Evolutionary conservation across 768 basidiomycete genomes (phyloP).

Genomic region (Steccherinum ochraceum): DNA sequence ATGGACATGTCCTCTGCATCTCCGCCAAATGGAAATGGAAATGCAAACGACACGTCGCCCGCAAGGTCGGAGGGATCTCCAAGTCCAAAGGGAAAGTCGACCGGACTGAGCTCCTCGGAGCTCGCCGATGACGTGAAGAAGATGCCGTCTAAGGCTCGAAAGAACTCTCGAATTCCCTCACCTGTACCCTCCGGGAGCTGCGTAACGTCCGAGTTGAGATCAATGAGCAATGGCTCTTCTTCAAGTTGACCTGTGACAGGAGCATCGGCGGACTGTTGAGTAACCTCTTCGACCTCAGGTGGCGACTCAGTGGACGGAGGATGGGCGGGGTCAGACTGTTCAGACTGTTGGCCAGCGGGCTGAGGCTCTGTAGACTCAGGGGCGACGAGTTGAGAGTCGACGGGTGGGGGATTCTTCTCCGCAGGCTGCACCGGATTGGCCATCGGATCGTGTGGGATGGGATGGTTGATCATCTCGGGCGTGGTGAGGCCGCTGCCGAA

Average conservation of each 20-base stretch:
- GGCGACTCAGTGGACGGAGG: not conserved
- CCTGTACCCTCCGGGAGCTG: not conserved
- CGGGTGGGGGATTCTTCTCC: not conserved
- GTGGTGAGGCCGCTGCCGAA: no score
- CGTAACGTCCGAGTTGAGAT: not conserved
- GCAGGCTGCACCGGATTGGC: not conserved
- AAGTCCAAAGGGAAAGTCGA: no score
- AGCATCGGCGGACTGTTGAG: not conserved
- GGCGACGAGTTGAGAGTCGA: no score
- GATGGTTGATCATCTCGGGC: not conserved
- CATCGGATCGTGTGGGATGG: not conserved
- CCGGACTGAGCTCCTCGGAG: not conserved
- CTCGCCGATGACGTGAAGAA: not conserved
- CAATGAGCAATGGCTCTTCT: not conserved
- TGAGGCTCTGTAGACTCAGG: no score
- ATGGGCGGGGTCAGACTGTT: no score
- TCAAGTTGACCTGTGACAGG: not conserved
- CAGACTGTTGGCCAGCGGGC: not conserved
- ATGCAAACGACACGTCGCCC: not conserved
- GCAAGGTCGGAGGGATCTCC: not conserved
- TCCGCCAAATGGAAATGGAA: not conserved
- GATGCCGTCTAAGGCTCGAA: not conserved
- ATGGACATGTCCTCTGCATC: not conserved
- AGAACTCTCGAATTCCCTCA: not conserved
- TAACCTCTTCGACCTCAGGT: not conserved